Base-by-base conservation (phyloP, 1,284 basidiomycete species). In the Kwoniella shivajii region DNA sequence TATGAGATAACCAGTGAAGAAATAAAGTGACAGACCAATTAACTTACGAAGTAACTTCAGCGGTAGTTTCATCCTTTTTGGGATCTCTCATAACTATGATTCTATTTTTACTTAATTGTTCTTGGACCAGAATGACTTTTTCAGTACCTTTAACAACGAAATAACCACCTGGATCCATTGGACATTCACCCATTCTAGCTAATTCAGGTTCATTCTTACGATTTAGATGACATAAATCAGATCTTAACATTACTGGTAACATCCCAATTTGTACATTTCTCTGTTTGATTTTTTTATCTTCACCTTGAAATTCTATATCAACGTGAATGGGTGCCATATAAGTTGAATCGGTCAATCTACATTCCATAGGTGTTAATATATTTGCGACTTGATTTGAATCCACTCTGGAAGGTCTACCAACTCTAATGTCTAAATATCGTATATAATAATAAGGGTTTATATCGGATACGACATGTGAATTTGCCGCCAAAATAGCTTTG, bases 61-160 rank as follows among this genome's bases (percentile, higher is more conserved):
- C 94, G 71, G 92, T 92, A 0, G 98, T 94, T 43, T 90, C 81
- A 14, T 91, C 91, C 79, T 99, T 99, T 44, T 88, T 88, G 6
- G 84, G 80, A 78, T 98, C 90, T 36, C 88, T 89, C 81, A 99
- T 97, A 63, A 99, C 95, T 63, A 99, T 96, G 74, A 99, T 99
- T 57, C 96, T 86, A 79, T 99, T 99, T 82, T 99, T 99, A 82
- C 91, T 94, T 69, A 99, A 81, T 79, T 99, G 96, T 77, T 99
- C 97, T 77, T 99, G 96, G 1, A 99, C 95, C 57, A 99, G 83
- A 65, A 99, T 99, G 69, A 99, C 96, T 81, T 99, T 99, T 79
- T 99, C 96, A 18, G 97, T 99, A 13, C 96, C 96, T 77, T 96
- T 98, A 50, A 99, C 95, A 56, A 99, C 90, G 78, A 99, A 99